Conservation (phyloP, 176 grass and related monocot species). For the Raddia distichophylla region DNA sequence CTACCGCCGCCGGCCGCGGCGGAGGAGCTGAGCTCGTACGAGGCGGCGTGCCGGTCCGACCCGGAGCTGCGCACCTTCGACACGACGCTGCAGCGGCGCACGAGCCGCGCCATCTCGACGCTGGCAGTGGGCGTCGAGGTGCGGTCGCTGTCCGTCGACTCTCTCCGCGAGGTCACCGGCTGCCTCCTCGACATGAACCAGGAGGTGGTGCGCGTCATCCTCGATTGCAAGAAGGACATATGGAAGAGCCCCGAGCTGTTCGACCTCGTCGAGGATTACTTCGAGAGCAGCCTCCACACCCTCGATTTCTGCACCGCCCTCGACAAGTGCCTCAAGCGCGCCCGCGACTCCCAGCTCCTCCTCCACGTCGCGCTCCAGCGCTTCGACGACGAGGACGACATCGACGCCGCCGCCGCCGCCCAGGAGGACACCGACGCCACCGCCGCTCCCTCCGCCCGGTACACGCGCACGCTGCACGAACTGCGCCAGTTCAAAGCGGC, state of each 20-base stretch:
- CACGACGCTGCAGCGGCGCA: conserved; percentile 78
- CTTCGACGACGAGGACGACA: conserved; percentile 65
- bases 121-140: conserved; percentile 88
- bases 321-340: conserved; percentile 92
- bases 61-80: conserved; percentile 91
- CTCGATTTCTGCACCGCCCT: conserved; percentile 96
- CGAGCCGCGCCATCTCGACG: conserved; percentile 80
- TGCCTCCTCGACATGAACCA: conserved; percentile 99
- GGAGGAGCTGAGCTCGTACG: conserved; percentile 84
- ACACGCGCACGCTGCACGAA: conserved; percentile 74
- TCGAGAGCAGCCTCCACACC: conserved; percentile 91
- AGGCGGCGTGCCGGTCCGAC: conserved; percentile 82
- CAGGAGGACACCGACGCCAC: neutral
- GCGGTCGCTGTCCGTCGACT: conserved; percentile 74
- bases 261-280: conserved; percentile 92
- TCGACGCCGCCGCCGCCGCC: neutral
- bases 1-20: conserved; percentile 44
- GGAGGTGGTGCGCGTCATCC: conserved; percentile 87
- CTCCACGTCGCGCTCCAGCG: conserved; percentile 86
- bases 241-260: conserved; percentile 88
- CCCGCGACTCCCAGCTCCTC: conserved; percentile 91
- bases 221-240: conserved; percentile 96
- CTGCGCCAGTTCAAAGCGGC: conserved; percentile 76
- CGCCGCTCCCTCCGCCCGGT: conserved; percentile 48
- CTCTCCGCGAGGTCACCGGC: conserved; percentile 83